A percentile compares a stretch with the other conserved stretches of the same genome.
These are phyloP conservation scores for Porogramme epimiltina DNA, from an alignment of 1,284 basidiomycete species.

Conservation along the genomic window DNA sequence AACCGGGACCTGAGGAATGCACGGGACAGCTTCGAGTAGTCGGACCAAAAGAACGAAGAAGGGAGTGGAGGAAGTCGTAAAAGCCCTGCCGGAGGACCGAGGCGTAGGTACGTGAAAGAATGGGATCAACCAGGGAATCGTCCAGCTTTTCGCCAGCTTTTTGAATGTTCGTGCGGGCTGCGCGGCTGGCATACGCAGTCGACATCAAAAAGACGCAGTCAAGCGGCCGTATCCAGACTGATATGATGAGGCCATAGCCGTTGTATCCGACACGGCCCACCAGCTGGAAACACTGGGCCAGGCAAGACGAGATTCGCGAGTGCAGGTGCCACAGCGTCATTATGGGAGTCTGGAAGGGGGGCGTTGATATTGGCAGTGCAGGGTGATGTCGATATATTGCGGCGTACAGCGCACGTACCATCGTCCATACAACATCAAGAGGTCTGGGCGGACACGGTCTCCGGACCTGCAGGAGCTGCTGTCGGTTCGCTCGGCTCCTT, in stretches of 20 bases:
- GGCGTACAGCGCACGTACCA: background rate
- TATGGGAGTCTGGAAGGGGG: too few relatives aligned
- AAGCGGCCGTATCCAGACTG: background rate
- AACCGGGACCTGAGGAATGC: background rate
- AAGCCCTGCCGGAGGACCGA: background rate
- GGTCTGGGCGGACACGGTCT: background rate
- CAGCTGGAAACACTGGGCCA: background rate
- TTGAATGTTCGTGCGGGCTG: background rate
- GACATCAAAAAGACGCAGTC: background rate
- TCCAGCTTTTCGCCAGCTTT: background rate
- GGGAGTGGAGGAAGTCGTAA: slow-evolving; percentile 6
- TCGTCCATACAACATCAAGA: background rate
- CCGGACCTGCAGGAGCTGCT: background rate
- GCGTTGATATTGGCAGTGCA: too few relatives aligned
- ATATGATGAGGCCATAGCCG: background rate
- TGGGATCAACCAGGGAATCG: background rate
- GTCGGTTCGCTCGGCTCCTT: background rate
- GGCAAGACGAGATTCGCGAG: background rate
- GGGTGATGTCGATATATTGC: background rate
- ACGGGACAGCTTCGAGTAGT: background rate
- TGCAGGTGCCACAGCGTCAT: background rate
- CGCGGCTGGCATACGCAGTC: background rate
- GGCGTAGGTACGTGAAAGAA: background rate
- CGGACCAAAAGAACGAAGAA: slow-evolving; percentile 1
- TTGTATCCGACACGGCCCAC: background rate